Conservation (phyloP, 2,329 filamentous ascomycete species). For the Botrytis squamosa region DNA sequence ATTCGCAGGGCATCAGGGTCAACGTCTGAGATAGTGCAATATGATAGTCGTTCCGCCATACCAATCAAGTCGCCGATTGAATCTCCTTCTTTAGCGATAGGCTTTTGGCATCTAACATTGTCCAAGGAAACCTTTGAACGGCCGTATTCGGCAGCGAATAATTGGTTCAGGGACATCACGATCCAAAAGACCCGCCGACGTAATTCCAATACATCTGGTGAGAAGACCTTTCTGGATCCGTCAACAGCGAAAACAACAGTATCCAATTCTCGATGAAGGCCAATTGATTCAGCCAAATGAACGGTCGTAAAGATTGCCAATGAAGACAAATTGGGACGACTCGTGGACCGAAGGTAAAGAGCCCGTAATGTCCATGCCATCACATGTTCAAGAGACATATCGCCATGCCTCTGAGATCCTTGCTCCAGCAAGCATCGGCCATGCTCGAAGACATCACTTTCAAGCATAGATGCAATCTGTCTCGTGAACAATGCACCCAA, state of each 20-base stretch:
- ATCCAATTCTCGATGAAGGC: conserved; percentile 35
- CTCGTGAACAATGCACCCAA: conserved; percentile 40
- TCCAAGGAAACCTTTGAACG: conserved; percentile 29
- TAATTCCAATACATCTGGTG: conserved; percentile 22
- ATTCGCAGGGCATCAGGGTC: not conserved
- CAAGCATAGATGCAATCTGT: conserved; percentile 26
- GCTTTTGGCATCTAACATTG: conserved; percentile 23
- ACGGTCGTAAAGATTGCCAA: conserved; percentile 33
- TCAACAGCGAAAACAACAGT: conserved; percentile 22
- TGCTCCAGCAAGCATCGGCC: conserved; percentile 32
- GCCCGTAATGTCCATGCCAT: conserved; percentile 33
- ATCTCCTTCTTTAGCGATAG: conserved; percentile 21
- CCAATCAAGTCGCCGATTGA: conserved; percentile 25
- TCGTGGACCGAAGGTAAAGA: conserved; percentile 36
- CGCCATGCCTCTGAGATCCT: conserved; percentile 23
- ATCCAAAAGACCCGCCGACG: conserved; percentile 32
- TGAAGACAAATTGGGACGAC: conserved; percentile 34
- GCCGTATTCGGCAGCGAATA: conserved; percentile 30
- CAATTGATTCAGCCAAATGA: conserved; percentile 36
- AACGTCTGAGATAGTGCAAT: conserved; percentile 14
- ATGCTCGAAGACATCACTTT: conserved; percentile 35
- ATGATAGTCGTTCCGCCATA: conserved; percentile 24
- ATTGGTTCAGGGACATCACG: conserved; percentile 27
- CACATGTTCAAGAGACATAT: conserved; percentile 28
- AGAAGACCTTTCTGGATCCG: conserved; percentile 17